Conservation (phyloP, 495 filamentous ascomycete genomes). For the Penicillium arizonense region DNA sequence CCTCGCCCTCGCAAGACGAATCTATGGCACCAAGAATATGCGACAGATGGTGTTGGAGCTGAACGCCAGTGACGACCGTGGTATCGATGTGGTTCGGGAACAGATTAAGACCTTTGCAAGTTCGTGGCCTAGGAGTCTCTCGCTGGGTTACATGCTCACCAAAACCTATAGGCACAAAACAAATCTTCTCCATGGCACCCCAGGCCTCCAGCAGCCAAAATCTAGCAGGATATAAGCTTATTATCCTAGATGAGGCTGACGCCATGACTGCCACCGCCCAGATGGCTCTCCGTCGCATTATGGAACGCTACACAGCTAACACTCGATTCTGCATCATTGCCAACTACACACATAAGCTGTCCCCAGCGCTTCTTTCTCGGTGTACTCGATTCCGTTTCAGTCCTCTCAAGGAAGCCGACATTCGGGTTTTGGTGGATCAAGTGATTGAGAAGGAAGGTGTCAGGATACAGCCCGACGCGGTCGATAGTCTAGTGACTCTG, state of each 20-base stretch:
- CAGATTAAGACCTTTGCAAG: slow-evolving; percentile 99
- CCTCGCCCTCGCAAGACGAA: slow-evolving; percentile 82
- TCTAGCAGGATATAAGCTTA: slow-evolving; percentile 85
- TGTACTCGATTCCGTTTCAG: slow-evolving; percentile 97
- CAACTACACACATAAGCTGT: slow-evolving; percentile 99
- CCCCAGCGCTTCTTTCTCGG: slow-evolving; percentile 84
- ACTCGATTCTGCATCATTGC: slow-evolving; percentile 98
- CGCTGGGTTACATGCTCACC: slow-evolving; percentile 46
- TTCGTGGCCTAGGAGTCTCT: slow-evolving; percentile 21
- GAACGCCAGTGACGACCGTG: slow-evolving; percentile 94
- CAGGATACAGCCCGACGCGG: slow-evolving; percentile 74
- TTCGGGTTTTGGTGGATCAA: slow-evolving; percentile 77
- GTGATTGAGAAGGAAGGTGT: slow-evolving; percentile 88
- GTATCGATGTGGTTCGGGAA: slow-evolving; percentile 97
- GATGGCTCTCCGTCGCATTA: slow-evolving; percentile 94
- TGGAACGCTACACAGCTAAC: slow-evolving; percentile 99
- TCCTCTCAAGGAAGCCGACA: slow-evolving; percentile 84
- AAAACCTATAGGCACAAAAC: slow-evolving; percentile 56
- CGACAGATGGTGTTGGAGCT: slow-evolving; percentile 97
- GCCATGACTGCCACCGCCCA: slow-evolving; percentile 97
- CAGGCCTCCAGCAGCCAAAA: slow-evolving; percentile 41
- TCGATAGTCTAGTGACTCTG: slow-evolving; percentile 75
- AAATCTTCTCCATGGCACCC: slow-evolving; percentile 60
- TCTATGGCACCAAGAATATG: slow-evolving; percentile 91
- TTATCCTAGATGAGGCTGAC: slow-evolving; percentile 96